Evolutionary conservation across 352 stramenopile species (phyloP), one percentile per base, ranked within the genome.

Genomic region (Phytophthora rubi): DNA sequence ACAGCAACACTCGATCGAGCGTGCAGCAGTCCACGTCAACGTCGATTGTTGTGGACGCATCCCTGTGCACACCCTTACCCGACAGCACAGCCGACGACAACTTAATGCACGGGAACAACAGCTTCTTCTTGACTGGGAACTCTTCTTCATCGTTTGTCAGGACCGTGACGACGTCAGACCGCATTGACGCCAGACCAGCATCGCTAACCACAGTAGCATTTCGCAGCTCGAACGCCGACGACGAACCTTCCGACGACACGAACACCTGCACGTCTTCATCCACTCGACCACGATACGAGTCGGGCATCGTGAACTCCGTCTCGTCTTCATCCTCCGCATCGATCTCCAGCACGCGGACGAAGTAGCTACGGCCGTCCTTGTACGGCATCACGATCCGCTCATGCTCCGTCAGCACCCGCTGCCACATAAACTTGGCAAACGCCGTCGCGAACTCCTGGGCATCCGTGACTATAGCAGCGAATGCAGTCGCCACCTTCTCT

Each of bases 111-210:
- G 90, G 89, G 62, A 93, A 95, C 6, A 97, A 74, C 9, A 97
- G 75, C 62, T 93, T 94, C 70, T 95, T 94, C 75, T 94, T 93
- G 49, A 97, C 90, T 0, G 89, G 89, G 57, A 97, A 97, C 70
- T 92, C 85, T 55, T 97, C 91, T 21, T 93, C 89, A 57, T 97
- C 91, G 53, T 73, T 94, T 9, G 87, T 96, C 2, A 83, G 32
- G 23, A 97, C 89, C 3, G 86, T 81, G 13, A 97, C 89, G 32
- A 96, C 79, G 42, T 94, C 84, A 15, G 75, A 80, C n/a, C 86
- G 80, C 62, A 87, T 70, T 0, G 83, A 76, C 16, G 72, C 48
- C 6, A 88, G 70, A 42, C 72, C 77, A 23, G 75, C 61, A 45
- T 74, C 23, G 0, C 56, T 47, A 7, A 80, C 62, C 13, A 62